A percentile compares a stretch with the other conserved stretches of the same genome.
Evolutionary conservation across 257 asterid species (phyloP).

Genomic region (Petrea volubilis): DNA sequence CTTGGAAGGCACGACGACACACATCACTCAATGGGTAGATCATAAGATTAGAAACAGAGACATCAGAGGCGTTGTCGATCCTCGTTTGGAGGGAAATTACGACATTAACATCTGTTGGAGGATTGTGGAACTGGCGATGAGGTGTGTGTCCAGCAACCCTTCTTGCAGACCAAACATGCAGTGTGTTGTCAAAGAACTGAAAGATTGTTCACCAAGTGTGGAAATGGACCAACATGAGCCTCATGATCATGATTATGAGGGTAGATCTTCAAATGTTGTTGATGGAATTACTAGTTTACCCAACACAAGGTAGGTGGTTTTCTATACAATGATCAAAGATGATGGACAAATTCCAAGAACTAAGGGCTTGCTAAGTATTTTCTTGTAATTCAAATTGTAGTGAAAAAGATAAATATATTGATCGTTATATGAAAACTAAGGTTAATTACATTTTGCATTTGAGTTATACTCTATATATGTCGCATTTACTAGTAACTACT

Average conservation of each 20-base stretch:
- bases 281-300: not conserved
- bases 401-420: no score
- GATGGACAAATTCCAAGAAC: no score
- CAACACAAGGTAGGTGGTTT: not conserved
- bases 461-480: no score
- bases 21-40: slow-evolving; percentile 33
- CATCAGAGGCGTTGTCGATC: slow-evolving; percentile 31
- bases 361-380: no score
- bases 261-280: not conserved
- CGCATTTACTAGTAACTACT: no score
- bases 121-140: slow-evolving; percentile 42
- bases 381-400: no score
- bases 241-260: not conserved
- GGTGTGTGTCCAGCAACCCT: slow-evolving; percentile 30
- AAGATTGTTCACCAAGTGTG: slow-evolving; percentile 20
- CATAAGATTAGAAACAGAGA: slow-evolving; percentile 24
- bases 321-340: no score
- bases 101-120: slow-evolving; percentile 31
- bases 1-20: not conserved
- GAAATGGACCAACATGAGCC: not conserved
- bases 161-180: slow-evolving; percentile 40
- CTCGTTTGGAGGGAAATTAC: slow-evolving; percentile 28
- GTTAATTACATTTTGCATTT: no score
- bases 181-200: slow-evolving; percentile 34
- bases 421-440: no score